phyloP scores from a whole-genome alignment of 495 filamentous ascomycete species.

The Ascodesmis nigricans region DNA sequence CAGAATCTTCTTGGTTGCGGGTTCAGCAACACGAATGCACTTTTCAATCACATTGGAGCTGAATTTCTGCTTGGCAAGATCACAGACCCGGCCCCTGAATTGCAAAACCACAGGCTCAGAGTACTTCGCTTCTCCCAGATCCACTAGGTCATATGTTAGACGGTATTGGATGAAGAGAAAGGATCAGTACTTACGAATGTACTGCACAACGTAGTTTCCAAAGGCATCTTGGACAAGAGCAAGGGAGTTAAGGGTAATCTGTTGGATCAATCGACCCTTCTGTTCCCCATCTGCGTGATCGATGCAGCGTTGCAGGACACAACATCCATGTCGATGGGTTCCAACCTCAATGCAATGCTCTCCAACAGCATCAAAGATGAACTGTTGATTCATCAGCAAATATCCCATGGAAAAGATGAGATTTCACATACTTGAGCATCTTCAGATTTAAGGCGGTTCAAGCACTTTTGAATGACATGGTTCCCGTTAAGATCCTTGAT shows the following conservation, averaged over 20 bases:
- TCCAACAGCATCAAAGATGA: slow-evolving; percentile 91
- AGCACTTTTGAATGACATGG: slow-evolving; percentile 95
- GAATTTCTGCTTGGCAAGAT: slow-evolving; percentile 89
- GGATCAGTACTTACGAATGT: slow-evolving; percentile 34
- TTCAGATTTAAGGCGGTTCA: slow-evolving; percentile 63
- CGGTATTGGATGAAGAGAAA: not conserved
- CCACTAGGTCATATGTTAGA: slow-evolving; percentile 28
- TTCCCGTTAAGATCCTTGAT: slow-evolving; percentile 97
- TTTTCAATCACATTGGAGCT: slow-evolving; percentile 98
- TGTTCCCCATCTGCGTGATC: slow-evolving; percentile 83
- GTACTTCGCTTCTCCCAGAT: slow-evolving; percentile 61
- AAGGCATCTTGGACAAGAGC: slow-evolving; percentile 85
- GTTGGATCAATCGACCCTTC: slow-evolving; percentile 61
- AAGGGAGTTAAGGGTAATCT: slow-evolving; percentile 65
- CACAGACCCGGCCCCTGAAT: slow-evolving; percentile 50
- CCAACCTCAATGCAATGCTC: slow-evolving; percentile 69
- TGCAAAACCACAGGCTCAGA: slow-evolving; percentile 61
- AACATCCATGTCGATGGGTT: slow-evolving; percentile 94
- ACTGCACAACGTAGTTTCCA: slow-evolving; percentile 96
- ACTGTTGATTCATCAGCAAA: slow-evolving; percentile 28
- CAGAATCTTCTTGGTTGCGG: slow-evolving; percentile 39
- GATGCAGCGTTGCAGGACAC: slow-evolving; percentile 91
- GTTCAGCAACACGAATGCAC: slow-evolving; percentile 61
- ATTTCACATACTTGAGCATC: slow-evolving; percentile 44
- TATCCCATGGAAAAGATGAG: no score